These are phyloP conservation scores for Fusarium sp. DNA, from an alignment of 2,329 filamentous ascomycete species.

Conservation along the genomic window DNA sequence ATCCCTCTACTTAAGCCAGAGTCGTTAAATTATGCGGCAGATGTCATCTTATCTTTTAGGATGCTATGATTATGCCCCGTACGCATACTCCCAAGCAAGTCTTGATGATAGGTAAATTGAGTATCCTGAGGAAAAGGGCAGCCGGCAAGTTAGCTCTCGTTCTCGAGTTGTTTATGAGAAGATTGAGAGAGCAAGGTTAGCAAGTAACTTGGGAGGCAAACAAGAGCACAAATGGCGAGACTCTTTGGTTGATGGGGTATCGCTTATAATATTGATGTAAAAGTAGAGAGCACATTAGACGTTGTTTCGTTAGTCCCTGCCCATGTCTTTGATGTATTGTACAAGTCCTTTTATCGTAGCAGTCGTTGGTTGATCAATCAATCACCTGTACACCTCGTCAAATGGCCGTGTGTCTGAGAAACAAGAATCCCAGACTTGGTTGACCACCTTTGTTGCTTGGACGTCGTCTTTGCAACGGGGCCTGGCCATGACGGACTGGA, in stretches of 20 bases:
- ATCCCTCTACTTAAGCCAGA: background rate
- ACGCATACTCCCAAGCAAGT: background rate
- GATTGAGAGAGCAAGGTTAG: background rate
- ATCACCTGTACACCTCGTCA: constrained; percentile 90
- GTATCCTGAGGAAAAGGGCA: background rate
- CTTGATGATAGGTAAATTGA: background rate
- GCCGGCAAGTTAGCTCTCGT: too few species aligned
- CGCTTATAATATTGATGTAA: constrained; percentile 38
- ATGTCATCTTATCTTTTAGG: background rate
- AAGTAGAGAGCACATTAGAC: constrained; percentile 14
- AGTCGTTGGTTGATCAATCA: background rate
- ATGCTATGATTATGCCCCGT: background rate
- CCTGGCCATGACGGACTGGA: constrained; percentile 81
- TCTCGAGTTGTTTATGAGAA: background rate
- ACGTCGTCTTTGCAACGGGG: constrained; percentile 86
- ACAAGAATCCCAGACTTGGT: constrained; percentile 99
- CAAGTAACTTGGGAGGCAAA: background rate
- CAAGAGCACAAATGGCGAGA: background rate
- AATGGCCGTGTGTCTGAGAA: constrained; percentile 95
- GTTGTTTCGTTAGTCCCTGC: too few species aligned
- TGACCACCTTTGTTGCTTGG: constrained; percentile 88
- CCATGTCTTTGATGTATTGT: constrained; percentile 23
- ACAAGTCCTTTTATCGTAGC: constrained; percentile 31
- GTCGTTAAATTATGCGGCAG: background rate
- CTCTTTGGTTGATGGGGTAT: constrained; percentile 36